Evolutionary conservation across 768 basidiomycete species (phyloP).

Genomic region (Aureoboletus auriporus): DNA sequence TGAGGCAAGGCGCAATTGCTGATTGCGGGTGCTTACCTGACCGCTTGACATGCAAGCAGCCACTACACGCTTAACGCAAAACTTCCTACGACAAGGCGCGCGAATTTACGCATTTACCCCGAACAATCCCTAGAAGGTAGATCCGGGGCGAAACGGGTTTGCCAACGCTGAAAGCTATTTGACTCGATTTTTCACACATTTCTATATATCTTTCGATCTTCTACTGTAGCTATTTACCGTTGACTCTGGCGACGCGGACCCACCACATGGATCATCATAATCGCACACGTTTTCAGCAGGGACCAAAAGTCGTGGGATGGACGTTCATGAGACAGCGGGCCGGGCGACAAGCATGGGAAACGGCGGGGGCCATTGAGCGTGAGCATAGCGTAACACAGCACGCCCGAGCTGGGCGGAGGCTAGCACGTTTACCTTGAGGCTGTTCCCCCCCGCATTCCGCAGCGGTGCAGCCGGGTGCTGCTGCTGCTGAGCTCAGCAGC

Average conservation of each 20-base stretch:
- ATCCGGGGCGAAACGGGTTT: conserved; percentile 8
- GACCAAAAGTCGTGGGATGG: background rate
- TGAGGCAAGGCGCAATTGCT: conserved; percentile 15
- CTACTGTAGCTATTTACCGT: conserved; percentile 22
- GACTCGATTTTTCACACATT: conserved; percentile 11
- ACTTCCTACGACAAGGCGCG: conserved; percentile 55
- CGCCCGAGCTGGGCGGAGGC: background rate
- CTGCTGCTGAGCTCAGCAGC: background rate
- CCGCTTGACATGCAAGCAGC: conserved; percentile 25
- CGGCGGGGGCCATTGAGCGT: background rate
- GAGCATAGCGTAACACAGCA: conserved; percentile 11
- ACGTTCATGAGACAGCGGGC: background rate
- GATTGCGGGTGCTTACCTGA: conserved; percentile 7
- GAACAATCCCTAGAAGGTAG: conserved; percentile 31
- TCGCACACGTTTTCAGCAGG: conserved; percentile 11
- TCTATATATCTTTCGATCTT: conserved; percentile 26
- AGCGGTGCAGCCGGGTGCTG: background rate
- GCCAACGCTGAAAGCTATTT: conserved; percentile 2
- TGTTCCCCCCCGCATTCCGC: background rate
- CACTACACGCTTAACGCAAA: conserved; percentile 52
- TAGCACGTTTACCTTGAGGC: conserved; percentile 22
- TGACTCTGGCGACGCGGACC: conserved; percentile 6
- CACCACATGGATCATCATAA: conserved; percentile 14
- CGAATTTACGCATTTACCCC: conserved; percentile 52
- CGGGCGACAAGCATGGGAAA: conserved; percentile 16